These are phyloP conservation scores for Aechmea fasciata DNA, from an alignment of 176 grass and related monocot genomes.

Conservation along the genomic window DNA sequence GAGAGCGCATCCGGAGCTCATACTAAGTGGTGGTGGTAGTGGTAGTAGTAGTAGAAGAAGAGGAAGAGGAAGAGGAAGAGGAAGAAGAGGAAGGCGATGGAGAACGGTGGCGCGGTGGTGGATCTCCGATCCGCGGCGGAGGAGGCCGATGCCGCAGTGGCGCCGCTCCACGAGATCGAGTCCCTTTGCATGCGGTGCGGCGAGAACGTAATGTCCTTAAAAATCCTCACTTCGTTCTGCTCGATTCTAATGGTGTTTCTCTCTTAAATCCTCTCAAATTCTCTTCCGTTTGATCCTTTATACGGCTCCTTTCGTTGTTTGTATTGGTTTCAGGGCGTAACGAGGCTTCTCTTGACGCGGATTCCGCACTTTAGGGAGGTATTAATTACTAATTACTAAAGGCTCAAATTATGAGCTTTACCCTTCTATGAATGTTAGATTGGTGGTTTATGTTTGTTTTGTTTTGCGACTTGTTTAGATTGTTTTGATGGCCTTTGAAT, in stretches of 20 bases:
- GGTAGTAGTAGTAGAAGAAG: no score
- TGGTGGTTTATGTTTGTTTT: background rate
- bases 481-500: conserved; percentile 90
- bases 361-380: conserved; percentile 98
- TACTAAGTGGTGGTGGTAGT: no score
- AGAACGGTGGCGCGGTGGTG: conserved; percentile 39
- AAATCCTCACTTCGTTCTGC: background rate
- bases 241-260: background rate
- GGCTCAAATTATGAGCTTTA: background rate
- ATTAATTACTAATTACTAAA: background rate
- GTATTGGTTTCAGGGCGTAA: conserved; percentile 38
- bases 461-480: conserved; percentile 40
- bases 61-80: no score
- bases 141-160: conserved; percentile 33
- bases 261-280: background rate
- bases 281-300: background rate
- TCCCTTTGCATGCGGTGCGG: conserved; percentile 96
- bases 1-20: background rate
- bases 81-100: conserved; percentile 24
- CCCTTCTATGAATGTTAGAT: conserved; percentile 15
- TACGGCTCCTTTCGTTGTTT: background rate
- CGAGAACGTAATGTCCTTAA: conserved; percentile 50
- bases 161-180: conserved; percentile 70
- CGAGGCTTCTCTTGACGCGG: conserved; percentile 62
- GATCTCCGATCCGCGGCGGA: conserved; percentile 69